Percentiles rank a stretch among this genome's conserved stretches.
Evolutionary conservation across 1,139 yeast species (phyloP).

Genomic region (Taphrina sp.): DNA sequence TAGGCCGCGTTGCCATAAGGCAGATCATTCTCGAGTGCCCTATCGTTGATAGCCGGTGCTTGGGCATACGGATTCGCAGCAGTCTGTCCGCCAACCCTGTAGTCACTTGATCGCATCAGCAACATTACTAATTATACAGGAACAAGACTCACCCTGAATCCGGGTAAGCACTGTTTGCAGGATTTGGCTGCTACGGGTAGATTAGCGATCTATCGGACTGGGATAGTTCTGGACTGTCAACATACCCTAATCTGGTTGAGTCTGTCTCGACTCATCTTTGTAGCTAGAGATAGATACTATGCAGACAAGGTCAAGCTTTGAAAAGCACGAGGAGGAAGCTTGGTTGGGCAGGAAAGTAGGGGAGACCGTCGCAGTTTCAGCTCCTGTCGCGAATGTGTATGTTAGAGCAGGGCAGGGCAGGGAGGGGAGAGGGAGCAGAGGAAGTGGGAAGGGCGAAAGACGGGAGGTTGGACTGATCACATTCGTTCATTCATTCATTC

Average conservation of each 20-base stretch:
- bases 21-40: constrained; percentile 23
- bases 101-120: constrained; percentile 1
- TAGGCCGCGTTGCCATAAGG: constrained; percentile 21
- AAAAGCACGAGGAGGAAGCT: too few species aligned
- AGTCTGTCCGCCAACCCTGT: constrained; percentile 4
- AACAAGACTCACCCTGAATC: constrained; percentile 12
- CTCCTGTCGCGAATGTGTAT: neutral
- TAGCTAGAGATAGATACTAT: neutral
- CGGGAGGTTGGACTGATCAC: neutral
- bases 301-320: neutral
- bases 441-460: neutral
- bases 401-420: neutral
- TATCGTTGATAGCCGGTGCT: neutral
- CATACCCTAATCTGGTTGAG: constrained; percentile 24
- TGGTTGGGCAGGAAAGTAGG: neutral
- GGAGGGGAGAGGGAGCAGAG: neutral
- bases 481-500: too few species aligned
- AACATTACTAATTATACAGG: neutral
- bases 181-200: neutral
- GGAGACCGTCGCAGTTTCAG: neutral
- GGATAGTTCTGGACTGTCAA: neutral
- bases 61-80: constrained; percentile 15
- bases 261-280: constrained; percentile 23
- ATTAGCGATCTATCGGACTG: neutral
- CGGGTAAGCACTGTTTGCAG: constrained; percentile 10